Conservation (phyloP, 148 eudicot genomes). For the Rhododendron molle region DNA sequence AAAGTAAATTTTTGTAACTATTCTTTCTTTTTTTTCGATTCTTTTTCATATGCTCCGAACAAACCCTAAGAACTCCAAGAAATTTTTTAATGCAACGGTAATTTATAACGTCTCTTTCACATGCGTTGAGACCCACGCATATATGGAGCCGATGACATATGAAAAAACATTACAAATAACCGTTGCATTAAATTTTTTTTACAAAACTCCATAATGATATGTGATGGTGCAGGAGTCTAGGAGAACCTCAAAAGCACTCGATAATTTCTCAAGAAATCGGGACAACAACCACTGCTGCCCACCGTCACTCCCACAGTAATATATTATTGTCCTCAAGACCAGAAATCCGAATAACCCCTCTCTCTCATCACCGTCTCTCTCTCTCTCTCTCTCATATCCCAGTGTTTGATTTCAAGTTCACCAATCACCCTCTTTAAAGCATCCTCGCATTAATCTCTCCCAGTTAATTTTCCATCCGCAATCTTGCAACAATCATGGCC, state of each 20-base stretch:
- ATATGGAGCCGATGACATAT: too few species aligned
- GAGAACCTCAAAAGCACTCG: background rate
- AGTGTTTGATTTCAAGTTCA: conserved; percentile 7
- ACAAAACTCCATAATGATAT: too few species aligned
- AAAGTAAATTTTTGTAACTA: too few species aligned
- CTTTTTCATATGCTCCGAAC: background rate
- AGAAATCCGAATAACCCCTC: background rate
- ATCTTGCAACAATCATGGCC: conserved; percentile 22
- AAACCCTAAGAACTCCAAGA: too few species aligned
- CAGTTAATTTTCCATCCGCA: background rate
- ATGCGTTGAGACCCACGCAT: too few species aligned
- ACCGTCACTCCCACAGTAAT: background rate
- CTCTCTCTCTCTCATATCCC: background rate
- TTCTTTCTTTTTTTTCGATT: too few species aligned
- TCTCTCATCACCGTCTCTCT: background rate
- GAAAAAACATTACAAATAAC: too few species aligned
- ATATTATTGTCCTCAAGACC: background rate
- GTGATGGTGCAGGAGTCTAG: background rate
- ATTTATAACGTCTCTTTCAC: too few species aligned
- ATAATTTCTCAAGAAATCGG: background rate
- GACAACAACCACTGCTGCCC: background rate
- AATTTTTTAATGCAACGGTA: too few species aligned
- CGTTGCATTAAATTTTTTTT: too few species aligned
- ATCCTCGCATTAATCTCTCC: background rate
- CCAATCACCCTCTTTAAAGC: background rate